A percentile compares a stretch with the other conserved stretches of the same genome.
phyloP scores from a whole-genome alignment of 352 stramenopile genomes.

The Elongisporangium undulatum region DNA sequence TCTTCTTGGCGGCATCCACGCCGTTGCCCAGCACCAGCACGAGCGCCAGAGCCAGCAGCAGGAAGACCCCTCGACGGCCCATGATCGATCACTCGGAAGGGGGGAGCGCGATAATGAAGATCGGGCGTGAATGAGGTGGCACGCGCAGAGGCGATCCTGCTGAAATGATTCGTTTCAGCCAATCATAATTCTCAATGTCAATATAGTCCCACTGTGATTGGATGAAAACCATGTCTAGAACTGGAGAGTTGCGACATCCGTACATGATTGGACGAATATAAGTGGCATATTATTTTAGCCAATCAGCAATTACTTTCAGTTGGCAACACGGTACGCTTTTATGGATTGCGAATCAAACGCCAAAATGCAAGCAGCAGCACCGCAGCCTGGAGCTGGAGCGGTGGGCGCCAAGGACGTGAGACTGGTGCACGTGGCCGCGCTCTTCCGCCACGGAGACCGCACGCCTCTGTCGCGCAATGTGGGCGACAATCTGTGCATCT shows the following conservation, averaged over 20 bases:
- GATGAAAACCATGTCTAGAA: background rate
- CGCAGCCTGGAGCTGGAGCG: background rate
- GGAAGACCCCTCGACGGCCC: background rate
- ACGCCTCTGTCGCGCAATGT: slow-evolving; percentile 66
- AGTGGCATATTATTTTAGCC: background rate
- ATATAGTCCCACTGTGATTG: background rate
- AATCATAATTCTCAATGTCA: background rate
- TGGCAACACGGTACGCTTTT: background rate
- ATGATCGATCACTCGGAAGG: background rate
- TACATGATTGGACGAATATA: too few relatives aligned
- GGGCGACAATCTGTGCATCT: slow-evolving; percentile 38
- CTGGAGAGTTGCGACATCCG: background rate
- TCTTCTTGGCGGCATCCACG: slow-evolving; percentile 36
- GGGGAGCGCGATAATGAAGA: background rate
- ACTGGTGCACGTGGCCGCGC: slow-evolving; percentile 59
- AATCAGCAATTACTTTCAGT: background rate
- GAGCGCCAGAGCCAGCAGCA: slow-evolving; percentile 25
- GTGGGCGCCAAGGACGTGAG: slow-evolving; percentile 13
- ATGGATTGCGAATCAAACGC: background rate
- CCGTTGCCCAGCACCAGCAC: slow-evolving; percentile 21
- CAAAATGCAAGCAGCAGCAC: background rate
- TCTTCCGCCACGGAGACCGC: slow-evolving; percentile 77
- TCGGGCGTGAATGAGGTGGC: background rate
- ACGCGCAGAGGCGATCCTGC: background rate
- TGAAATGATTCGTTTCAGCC: background rate